Percentiles rank a stretch among this genome's conserved stretches.
These are phyloP conservation scores for Alternaria solani DNA, from an alignment of 2,329 filamentous ascomycete species.

Conservation along the genomic window DNA sequence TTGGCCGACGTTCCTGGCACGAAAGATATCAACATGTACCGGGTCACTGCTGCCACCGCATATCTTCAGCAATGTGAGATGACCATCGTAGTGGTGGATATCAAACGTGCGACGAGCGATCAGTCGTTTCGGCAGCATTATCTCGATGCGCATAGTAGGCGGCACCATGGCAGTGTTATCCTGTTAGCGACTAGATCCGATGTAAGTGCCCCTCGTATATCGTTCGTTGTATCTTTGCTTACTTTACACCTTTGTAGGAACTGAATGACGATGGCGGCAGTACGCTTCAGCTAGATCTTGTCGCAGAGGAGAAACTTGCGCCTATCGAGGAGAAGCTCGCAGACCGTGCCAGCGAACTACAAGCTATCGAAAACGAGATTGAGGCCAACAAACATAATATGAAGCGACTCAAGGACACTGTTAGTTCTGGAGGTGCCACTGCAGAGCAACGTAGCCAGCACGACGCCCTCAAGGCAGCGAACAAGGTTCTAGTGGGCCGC, in stretches of 20 bases:
- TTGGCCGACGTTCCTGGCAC: conserved; percentile 28
- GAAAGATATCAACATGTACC: conserved; percentile 22
- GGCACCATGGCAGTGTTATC: conserved; percentile 28
- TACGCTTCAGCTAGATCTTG: conserved; percentile 5
- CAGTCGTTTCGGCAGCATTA: conserved; percentile 16
- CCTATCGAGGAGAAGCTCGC: conserved; percentile 3
- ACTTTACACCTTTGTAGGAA: conserved; percentile 1
- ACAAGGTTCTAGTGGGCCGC: background rate
- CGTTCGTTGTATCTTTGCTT: background rate
- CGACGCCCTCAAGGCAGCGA: background rate
- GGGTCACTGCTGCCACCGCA: conserved; percentile 13
- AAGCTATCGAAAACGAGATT: background rate
- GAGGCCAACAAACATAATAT: background rate
- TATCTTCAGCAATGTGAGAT: conserved; percentile 31
- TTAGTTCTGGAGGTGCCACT: too few species aligned
- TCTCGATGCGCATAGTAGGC: conserved; percentile 23
- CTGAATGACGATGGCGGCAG: conserved; percentile 12
- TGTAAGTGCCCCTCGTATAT: background rate
- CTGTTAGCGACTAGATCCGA: conserved; percentile 31
- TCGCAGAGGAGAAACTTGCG: conserved; percentile 5
- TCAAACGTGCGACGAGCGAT: conserved; percentile 23
- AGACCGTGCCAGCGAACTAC: background rate
- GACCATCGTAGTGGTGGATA: conserved; percentile 29
- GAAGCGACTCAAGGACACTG: background rate
- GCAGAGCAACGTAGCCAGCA: background rate